Conservation (phyloP, 768 basidiomycete genomes). For the Plicaturopsis crispa region DNA sequence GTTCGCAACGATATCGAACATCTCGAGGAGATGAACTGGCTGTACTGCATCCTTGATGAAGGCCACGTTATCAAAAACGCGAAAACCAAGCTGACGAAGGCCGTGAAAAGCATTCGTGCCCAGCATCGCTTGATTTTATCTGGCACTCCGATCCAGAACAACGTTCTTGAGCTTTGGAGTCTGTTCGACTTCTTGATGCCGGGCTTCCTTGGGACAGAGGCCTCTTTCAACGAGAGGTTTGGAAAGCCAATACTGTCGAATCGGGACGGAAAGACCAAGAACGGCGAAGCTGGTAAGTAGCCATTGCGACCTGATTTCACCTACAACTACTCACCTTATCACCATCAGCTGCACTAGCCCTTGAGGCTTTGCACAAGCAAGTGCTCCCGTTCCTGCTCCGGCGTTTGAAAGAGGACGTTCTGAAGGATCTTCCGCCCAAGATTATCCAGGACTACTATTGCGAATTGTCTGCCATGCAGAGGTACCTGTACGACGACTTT, state of each 20-base stretch:
- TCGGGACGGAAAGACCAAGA: constrained; percentile 92
- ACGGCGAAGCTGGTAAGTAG: constrained; percentile 81
- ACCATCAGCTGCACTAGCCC: constrained; percentile 73
- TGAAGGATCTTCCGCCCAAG: constrained; percentile 93
- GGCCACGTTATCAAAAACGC: constrained; percentile 99
- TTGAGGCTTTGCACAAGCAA: constrained; percentile 97
- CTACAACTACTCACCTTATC: constrained; percentile 1
- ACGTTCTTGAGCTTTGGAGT: constrained; percentile 97
- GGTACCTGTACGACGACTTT: constrained; percentile 91
- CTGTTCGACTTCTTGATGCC: constrained; percentile 99
- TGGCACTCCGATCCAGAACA: constrained; percentile 98
- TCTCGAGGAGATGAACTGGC: constrained; percentile 72
- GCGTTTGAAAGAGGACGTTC: constrained; percentile 93
- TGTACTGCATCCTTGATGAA: constrained; percentile 96
- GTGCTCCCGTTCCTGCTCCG: constrained; percentile 97
- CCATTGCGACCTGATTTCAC: neutral
- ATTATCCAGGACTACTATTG: constrained; percentile 99
- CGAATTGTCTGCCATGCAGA: constrained; percentile 92
- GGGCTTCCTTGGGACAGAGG: constrained; percentile 94
- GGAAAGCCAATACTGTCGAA: constrained; percentile 93
- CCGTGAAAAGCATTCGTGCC: constrained; percentile 84
- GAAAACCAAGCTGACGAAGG: constrained; percentile 95
- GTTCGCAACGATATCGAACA: constrained; percentile 88
- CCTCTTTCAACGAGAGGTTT: constrained; percentile 91
- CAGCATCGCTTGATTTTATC: constrained; percentile 93